Percentiles rank a stretch among this genome's conserved stretches.
Evolutionary conservation across 805 yeast genomes (phyloP).

Genomic region (Metschnikowia peoriensis): DNA sequence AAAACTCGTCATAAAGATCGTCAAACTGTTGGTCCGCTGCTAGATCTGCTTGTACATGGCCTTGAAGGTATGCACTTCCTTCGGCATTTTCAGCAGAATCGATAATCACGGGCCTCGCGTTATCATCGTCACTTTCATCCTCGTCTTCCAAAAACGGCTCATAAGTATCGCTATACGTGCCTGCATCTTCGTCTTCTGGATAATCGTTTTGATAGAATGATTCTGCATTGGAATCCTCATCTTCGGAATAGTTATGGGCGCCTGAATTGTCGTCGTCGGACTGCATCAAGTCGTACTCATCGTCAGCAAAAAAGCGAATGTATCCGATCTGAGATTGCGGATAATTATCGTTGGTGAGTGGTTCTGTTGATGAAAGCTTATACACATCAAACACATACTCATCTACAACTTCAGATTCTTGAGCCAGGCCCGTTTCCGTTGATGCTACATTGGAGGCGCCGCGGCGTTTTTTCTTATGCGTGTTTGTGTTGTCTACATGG

Average conservation of each 20-base stretch:
- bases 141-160: slow-evolving; percentile 10
- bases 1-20: slow-evolving; percentile 21
- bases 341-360: slow-evolving; percentile 47
- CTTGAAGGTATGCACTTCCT: slow-evolving; percentile 17
- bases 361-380: slow-evolving; percentile 28
- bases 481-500: slow-evolving; percentile 23
- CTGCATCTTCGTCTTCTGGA: slow-evolving; percentile 88
- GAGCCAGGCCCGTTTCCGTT: not conserved
- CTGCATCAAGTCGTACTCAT: slow-evolving; percentile 38
- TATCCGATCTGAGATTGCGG: slow-evolving; percentile 51
- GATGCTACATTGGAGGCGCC: not conserved
- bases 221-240: slow-evolving; percentile 89
- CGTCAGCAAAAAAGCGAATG: slow-evolving; percentile 56
- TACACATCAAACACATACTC: slow-evolving; percentile 94
- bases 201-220: slow-evolving; percentile 89
- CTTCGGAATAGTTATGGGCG: slow-evolving; percentile 48
- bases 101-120: slow-evolving; percentile 13
- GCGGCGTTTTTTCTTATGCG: slow-evolving; percentile 14
- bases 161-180: slow-evolving; percentile 18
- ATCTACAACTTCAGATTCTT: not conserved
- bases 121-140: slow-evolving; percentile 20
- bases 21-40: slow-evolving; percentile 18
- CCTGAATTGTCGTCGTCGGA: slow-evolving; percentile 36
- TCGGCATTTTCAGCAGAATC: slow-evolving; percentile 14
- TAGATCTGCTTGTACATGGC: slow-evolving; percentile 20